Evolutionary conservation across 208 protist genomes (phyloP).

Genomic region (Trypanosoma scelopori): DNA sequence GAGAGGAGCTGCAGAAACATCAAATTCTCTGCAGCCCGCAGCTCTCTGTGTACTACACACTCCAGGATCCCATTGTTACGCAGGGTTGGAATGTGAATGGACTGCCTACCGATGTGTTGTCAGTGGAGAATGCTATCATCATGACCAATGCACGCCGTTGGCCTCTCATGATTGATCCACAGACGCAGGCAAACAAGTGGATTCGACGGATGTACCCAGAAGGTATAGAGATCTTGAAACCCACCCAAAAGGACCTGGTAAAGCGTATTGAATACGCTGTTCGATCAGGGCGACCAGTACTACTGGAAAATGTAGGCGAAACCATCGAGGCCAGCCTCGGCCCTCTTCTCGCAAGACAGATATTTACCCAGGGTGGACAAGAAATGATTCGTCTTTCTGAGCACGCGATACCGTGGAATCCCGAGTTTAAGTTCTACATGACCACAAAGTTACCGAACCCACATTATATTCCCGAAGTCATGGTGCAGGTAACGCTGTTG

Average conservation of each 20-base stretch:
- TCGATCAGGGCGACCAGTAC: constrained; percentile 91
- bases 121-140: constrained; percentile 98
- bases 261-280: constrained; percentile 96
- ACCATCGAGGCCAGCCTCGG: constrained; percentile 95
- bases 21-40: constrained; percentile 84
- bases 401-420: constrained; percentile 94
- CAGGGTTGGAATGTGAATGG: constrained; percentile 94
- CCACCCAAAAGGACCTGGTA: constrained; percentile 94
- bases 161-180: constrained; percentile 99
- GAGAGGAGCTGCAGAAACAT: constrained; percentile 60
- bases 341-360: constrained; percentile 94
- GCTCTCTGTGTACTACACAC: constrained; percentile 85
- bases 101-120: constrained; percentile 95
- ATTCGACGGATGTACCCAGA: constrained; percentile 96
- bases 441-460: constrained; percentile 98
- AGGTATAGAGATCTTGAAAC: constrained; percentile 95
- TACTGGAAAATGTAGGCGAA: constrained; percentile 97
- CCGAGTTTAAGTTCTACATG: constrained; percentile 98
- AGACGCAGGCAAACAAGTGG: constrained; percentile 98
- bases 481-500: constrained; percentile 97
- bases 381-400: constrained; percentile 98
- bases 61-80: constrained; percentile 96
- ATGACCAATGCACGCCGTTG: constrained; percentile 93
- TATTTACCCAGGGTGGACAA: constrained; percentile 92
- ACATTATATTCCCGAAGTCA: constrained; percentile 96